Evolutionary conservation across 768 basidiomycete genomes (phyloP).

Genomic region (Mycena vitilis): DNA sequence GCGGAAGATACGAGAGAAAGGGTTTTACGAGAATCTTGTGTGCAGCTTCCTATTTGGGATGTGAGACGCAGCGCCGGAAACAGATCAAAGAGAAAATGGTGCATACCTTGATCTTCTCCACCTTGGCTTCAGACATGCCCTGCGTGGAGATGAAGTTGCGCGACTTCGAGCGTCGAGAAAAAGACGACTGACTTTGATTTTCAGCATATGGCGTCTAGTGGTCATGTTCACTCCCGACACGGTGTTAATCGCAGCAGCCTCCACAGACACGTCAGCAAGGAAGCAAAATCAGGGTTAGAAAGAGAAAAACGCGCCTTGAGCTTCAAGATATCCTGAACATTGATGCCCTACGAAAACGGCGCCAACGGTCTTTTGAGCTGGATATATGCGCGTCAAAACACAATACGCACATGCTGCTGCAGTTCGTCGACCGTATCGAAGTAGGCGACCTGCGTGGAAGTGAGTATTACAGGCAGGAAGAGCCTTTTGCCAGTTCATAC

Average conservation of each 20-base stretch:
- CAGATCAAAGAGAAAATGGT: background rate
- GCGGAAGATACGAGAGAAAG: conserved; percentile 16
- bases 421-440: conserved; percentile 89
- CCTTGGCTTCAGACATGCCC: conserved; percentile 97
- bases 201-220: conserved; percentile 87
- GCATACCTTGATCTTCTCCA: conserved; percentile 91
- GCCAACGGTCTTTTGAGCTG: conserved; percentile 15
- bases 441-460: conserved; percentile 58
- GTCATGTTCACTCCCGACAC: conserved; percentile 93
- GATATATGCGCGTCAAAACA: conserved; percentile 32
- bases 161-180: conserved; percentile 26
- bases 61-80: conserved; percentile 12
- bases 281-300: conserved; percentile 17
- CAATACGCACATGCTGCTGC: conserved; percentile 73
- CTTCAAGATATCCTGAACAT: conserved; percentile 94
- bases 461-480: conserved; percentile 9
- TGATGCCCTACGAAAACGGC: conserved; percentile 77
- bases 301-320: conserved; percentile 70
- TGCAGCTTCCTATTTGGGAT: conserved; percentile 81
- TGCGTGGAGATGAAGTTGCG: conserved; percentile 42
- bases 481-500: conserved; percentile 37
- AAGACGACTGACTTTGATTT: conserved; percentile 79
- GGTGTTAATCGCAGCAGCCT: conserved; percentile 87
- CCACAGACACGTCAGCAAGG: conserved; percentile 15
- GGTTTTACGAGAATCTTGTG: conserved; percentile 80